phyloP scores from a whole-genome alignment of 2,329 filamentous ascomycete species.

The Penicillium sp. region DNA sequence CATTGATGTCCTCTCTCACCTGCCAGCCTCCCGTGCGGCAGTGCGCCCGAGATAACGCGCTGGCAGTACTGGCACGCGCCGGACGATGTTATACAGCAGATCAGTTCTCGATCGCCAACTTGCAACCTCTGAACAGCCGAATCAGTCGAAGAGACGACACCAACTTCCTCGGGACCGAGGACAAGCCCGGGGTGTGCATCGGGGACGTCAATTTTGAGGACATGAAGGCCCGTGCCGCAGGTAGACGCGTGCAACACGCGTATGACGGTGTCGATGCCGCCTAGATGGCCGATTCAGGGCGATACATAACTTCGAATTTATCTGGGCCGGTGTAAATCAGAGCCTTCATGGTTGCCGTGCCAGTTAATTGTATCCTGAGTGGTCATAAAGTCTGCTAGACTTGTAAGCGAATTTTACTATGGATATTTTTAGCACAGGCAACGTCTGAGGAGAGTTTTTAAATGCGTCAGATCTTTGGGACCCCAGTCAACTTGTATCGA shows the following conservation, averaged over 20 bases:
- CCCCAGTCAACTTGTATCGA: neutral
- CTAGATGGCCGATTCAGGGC: conserved; percentile 43
- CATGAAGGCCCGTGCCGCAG: conserved; percentile 58
- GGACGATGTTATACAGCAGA: conserved; percentile 53
- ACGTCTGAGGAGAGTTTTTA: neutral
- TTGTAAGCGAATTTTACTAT: neutral
- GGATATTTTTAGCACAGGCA: neutral
- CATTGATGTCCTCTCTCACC: conserved; percentile 53
- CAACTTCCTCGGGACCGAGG: conserved; percentile 56
- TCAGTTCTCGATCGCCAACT: conserved; percentile 53
- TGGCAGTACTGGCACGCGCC: conserved; percentile 53
- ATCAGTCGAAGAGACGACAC: conserved; percentile 48
- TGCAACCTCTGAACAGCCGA: conserved; percentile 47
- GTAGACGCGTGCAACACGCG: conserved; percentile 51
- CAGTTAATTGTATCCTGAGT: neutral
- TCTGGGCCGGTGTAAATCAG: conserved; percentile 44
- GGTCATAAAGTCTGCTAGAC: neutral
- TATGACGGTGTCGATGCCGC: conserved; percentile 51
- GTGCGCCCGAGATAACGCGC: conserved; percentile 52
- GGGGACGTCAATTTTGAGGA: conserved; percentile 54
- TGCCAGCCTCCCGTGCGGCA: conserved; percentile 56
- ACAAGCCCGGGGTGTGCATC: conserved; percentile 47
- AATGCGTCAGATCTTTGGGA: neutral
- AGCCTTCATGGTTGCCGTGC: conserved; percentile 43
- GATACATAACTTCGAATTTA: conserved; percentile 41